These are phyloP conservation scores for Dactylellina drechsleri DNA, from an alignment of 2,329 filamentous ascomycete species.

Conservation along the genomic window DNA sequence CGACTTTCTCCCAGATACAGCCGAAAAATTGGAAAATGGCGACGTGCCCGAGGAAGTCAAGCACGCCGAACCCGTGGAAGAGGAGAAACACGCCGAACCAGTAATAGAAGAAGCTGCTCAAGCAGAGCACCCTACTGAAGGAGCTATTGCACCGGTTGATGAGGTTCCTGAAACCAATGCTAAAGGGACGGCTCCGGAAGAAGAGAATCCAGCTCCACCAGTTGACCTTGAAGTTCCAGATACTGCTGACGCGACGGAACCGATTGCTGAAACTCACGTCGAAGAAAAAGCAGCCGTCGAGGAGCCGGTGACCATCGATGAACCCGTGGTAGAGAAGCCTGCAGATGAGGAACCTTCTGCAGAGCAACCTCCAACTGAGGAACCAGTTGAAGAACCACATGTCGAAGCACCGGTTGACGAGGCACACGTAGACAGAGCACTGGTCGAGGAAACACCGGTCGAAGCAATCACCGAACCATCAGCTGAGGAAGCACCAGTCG, in stretches of 20 bases:
- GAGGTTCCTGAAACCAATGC: constrained; percentile 25
- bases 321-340: constrained; percentile 16
- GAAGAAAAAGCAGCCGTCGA: constrained; percentile 15
- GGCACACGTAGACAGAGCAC: constrained; percentile 1
- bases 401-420: background rate
- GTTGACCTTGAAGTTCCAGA: constrained; percentile 49
- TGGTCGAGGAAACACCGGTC: constrained; percentile 10
- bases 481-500: constrained; percentile 22
- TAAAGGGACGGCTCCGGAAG: constrained; percentile 20
- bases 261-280: constrained; percentile 9
- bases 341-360: constrained; percentile 10
- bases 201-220: constrained; percentile 19
- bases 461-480: constrained; percentile 16
- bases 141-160: constrained; percentile 2
- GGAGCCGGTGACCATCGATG: constrained; percentile 12
- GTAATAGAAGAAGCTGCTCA: constrained; percentile 12
- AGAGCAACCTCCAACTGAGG: background rate
- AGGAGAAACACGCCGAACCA: constrained; percentile 12
- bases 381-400: constrained; percentile 1
- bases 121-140: constrained; percentile 12
- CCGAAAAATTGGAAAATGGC: constrained; percentile 41
- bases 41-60: constrained; percentile 16
- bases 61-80: background rate
- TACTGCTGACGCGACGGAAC: constrained; percentile 42
- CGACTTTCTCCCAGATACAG: constrained; percentile 39